Percentiles rank a stretch among this genome's conserved stretches.
phyloP scores from a whole-genome alignment of 1,284 basidiomycete species.

The Sanghuangporus sanghuang region DNA sequence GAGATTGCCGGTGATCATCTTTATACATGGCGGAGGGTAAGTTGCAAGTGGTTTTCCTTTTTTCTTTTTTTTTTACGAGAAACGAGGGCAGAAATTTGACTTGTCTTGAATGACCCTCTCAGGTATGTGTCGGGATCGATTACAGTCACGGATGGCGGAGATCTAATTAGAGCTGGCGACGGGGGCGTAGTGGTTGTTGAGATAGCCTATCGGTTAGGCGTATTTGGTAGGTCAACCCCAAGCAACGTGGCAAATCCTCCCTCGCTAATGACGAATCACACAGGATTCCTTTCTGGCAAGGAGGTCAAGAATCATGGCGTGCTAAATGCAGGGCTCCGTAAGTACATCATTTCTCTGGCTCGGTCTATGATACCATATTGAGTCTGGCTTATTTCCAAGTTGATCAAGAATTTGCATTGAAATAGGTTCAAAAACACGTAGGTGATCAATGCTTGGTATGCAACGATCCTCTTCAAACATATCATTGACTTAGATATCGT shows the following conservation, averaged over 20 bases:
- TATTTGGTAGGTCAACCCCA: conserved; percentile 7
- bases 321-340: conserved; percentile 27
- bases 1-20: conserved; percentile 29
- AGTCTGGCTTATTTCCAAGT: conserved; percentile 19
- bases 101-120: background rate
- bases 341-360: conserved; percentile 1
- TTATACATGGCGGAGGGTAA: conserved; percentile 33
- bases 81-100: background rate
- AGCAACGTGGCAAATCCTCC: background rate
- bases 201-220: conserved; percentile 15
- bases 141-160: background rate
- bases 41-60: background rate
- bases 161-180: conserved; percentile 9
- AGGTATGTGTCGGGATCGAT: conserved; percentile 9
- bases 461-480: background rate
- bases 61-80: too few relatives aligned
- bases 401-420: conserved; percentile 29
- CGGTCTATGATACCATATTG: background rate
- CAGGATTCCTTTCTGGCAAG: conserved; percentile 26
- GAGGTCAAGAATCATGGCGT: conserved; percentile 24
- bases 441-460: background rate
- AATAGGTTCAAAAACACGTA: conserved; percentile 29
- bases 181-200: conserved; percentile 15
- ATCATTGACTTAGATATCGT: conserved; percentile 18
- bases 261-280: background rate